phyloP scores from a whole-genome alignment of 768 basidiomycete genomes.

The Leccinellum albellum region DNA sequence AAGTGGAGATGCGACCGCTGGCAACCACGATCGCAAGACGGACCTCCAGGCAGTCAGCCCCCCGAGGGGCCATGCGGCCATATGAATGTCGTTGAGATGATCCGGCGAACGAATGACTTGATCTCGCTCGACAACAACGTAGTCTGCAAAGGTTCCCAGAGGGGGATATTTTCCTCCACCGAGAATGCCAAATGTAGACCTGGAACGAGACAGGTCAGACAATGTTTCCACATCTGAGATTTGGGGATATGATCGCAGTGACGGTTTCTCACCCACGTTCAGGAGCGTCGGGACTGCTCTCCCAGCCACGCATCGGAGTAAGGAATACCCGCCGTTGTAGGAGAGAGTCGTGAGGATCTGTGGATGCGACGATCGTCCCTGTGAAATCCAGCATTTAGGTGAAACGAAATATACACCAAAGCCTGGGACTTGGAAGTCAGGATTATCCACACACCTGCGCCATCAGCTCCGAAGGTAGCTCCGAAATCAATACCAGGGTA shows the following conservation, averaged over 20 bases:
- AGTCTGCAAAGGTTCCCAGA: constrained; percentile 74
- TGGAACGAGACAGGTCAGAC: neutral
- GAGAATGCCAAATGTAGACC: constrained; percentile 57
- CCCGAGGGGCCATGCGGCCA: constrained; percentile 74
- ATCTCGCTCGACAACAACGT: constrained; percentile 67
- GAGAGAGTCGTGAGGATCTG: constrained; percentile 50
- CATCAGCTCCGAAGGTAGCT: constrained; percentile 66
- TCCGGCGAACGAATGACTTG: constrained; percentile 62
- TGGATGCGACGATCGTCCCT: constrained; percentile 65
- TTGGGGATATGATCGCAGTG: neutral
- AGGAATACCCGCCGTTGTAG: constrained; percentile 68
- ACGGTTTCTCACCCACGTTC: constrained; percentile 51
- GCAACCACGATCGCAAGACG: constrained; percentile 9
- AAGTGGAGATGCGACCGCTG: constrained; percentile 1
- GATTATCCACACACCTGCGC: constrained; percentile 50
- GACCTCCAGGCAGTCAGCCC: constrained; percentile 86
- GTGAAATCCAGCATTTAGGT: neutral
- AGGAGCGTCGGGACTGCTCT: constrained; percentile 57
- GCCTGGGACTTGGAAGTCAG: neutral
- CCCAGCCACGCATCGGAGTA: constrained; percentile 77
- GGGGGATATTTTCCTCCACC: constrained; percentile 54
- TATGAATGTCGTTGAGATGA: constrained; percentile 64
- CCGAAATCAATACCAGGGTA: constrained; percentile 64
- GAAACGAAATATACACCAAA: neutral
- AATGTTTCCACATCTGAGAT: neutral